Conservation (phyloP, 140 eudicot genomes). For the Anethum foeniculum region DNA sequence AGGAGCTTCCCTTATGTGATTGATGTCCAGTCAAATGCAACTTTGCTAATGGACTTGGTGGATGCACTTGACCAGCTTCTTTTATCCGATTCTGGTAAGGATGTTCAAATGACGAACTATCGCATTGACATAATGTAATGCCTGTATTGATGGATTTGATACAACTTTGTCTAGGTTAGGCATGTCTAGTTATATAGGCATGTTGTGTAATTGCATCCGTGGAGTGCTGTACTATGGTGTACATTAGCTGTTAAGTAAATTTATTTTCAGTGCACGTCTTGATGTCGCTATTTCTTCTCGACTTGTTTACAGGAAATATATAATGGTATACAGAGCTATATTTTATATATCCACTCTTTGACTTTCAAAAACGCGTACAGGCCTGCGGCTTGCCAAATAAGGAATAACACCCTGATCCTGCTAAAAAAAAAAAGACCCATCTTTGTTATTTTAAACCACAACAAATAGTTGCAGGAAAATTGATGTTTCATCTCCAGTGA, state of each 20-base stretch:
- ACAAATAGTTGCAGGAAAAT: background rate
- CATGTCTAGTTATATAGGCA: background rate
- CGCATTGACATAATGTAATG: background rate
- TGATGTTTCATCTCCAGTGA: background rate
- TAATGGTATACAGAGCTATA: background rate
- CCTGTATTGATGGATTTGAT: background rate
- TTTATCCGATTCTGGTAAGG: constrained; percentile 44
- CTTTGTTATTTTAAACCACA: background rate
- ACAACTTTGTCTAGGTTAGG: background rate
- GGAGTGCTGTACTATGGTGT: background rate
- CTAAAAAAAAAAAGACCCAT: background rate
- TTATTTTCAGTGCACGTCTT: background rate
- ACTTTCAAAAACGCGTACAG: background rate
- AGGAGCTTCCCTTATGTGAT: constrained; percentile 56
- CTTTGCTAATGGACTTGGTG: constrained; percentile 54
- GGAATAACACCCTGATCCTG: background rate
- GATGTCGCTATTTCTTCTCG: background rate
- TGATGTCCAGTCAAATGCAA: constrained; percentile 34
- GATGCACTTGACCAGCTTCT: constrained; percentile 65
- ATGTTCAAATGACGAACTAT: background rate
- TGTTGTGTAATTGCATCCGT: background rate
- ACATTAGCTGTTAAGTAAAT: background rate
- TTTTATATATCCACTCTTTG: background rate
- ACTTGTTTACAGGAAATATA: background rate
- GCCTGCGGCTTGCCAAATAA: background rate